Conservation (phyloP, 192 early-diverging fungal species). For the Mortierella claussenii region DNA sequence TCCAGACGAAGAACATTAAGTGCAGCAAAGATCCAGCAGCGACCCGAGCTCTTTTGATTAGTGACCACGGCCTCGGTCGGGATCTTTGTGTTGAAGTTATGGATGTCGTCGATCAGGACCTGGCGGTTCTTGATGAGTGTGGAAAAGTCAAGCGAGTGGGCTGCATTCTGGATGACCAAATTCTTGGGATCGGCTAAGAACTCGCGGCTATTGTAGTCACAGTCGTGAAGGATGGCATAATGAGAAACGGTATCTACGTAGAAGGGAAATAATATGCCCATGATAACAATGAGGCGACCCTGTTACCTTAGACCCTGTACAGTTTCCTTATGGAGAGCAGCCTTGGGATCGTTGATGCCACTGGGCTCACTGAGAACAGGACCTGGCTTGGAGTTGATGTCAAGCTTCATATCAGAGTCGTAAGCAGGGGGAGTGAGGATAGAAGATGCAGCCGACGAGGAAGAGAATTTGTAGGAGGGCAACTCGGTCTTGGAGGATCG, state of each 20-base stretch:
- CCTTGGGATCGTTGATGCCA: constrained; percentile 34
- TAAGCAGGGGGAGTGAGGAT: constrained; percentile 24
- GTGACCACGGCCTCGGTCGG: constrained; percentile 65
- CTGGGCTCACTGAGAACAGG: constrained; percentile 42
- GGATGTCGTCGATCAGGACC: constrained; percentile 60
- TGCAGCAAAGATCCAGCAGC: constrained; percentile 89
- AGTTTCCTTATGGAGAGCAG: constrained; percentile 22
- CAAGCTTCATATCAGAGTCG: constrained; percentile 45
- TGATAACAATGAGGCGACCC: not conserved
- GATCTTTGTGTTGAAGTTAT: constrained; percentile 68
- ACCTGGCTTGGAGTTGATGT: constrained; percentile 3
- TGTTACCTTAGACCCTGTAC: constrained; percentile 31
- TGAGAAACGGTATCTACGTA: too few relatives aligned
- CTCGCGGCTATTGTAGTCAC: constrained; percentile 41
- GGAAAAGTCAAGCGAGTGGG: constrained; percentile 66
- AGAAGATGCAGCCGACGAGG: constrained; percentile 6
- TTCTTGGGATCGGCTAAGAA: constrained; percentile 77
- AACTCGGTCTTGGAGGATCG: constrained; percentile 1
- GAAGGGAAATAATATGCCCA: not conserved
- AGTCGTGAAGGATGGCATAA: too few relatives aligned
- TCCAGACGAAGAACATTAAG: constrained; percentile 75
- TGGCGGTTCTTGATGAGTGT: constrained; percentile 70
- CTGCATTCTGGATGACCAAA: constrained; percentile 71
- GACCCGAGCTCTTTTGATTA: constrained; percentile 78
- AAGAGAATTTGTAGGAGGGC: constrained; percentile 17